Evolutionary conservation across 192 early-diverging fungal genomes (phyloP).

Genomic region (Coemansia sp.): DNA sequence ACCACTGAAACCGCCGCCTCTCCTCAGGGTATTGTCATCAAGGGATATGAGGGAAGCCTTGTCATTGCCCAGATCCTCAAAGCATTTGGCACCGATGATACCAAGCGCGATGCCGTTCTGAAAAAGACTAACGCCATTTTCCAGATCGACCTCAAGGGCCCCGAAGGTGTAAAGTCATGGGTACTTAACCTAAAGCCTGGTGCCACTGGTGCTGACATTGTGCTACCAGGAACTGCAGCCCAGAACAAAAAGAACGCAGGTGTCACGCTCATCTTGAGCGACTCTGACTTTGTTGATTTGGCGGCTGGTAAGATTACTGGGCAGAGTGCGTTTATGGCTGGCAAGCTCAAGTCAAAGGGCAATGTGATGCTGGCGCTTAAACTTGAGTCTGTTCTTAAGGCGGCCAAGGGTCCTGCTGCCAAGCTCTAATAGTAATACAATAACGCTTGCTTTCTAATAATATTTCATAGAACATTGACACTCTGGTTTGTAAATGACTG

Average conservation of each 20-base stretch:
- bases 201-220: constrained; percentile 57
- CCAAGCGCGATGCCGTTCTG: constrained; percentile 61
- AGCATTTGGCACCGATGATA: constrained; percentile 57
- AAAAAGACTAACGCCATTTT: constrained; percentile 83
- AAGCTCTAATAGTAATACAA: constrained; percentile 55
- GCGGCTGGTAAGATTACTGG: constrained; percentile 83
- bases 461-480: neutral
- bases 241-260: constrained; percentile 67
- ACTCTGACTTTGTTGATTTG: constrained; percentile 80
- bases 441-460: neutral
- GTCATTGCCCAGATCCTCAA: constrained; percentile 69
- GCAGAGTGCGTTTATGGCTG: constrained; percentile 89
- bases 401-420: constrained; percentile 53
- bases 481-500: neutral
- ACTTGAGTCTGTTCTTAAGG: constrained; percentile 66
- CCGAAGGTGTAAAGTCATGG: constrained; percentile 72
- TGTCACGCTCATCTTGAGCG: constrained; percentile 66
- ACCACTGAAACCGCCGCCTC: constrained; percentile 20
- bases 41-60: constrained; percentile 75
- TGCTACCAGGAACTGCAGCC: constrained; percentile 53
- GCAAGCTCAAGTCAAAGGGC: constrained; percentile 86
- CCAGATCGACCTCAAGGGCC: constrained; percentile 80
- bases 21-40: constrained; percentile 50
- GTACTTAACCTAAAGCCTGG: constrained; percentile 83
- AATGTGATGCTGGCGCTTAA: constrained; percentile 73